phyloP scores from a whole-genome alignment of 192 early-diverging fungal species.

The Entomortierella lignicola region DNA sequence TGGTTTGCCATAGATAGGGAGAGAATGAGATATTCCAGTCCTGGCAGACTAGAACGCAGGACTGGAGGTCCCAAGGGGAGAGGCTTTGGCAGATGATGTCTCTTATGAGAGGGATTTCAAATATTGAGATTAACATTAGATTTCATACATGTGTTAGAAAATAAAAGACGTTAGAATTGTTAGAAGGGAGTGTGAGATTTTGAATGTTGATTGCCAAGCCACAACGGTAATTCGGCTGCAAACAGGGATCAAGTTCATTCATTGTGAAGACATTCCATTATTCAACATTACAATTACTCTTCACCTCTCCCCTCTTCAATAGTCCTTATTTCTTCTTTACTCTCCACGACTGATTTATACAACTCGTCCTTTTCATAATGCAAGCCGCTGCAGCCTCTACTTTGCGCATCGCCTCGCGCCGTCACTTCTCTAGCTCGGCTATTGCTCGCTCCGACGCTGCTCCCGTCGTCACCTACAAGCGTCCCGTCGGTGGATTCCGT shows the following conservation, averaged over 20 bases:
- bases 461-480: conserved; percentile 63
- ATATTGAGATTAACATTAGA: not conserved
- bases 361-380: conserved; percentile 25
- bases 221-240: too few species aligned
- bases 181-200: too few species aligned
- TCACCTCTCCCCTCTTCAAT: not conserved
- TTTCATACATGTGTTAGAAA: not conserved
- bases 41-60: not conserved
- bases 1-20: not conserved
- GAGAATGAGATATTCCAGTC: not conserved
- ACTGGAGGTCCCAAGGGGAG: not conserved
- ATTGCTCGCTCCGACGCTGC: conserved; percentile 49
- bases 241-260: too few species aligned
- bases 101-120: not conserved
- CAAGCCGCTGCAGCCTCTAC: conserved; percentile 40
- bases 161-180: not conserved
- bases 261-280: too few species aligned
- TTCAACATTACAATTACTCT: too few species aligned
- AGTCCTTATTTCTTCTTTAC: not conserved
- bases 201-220: too few species aligned
- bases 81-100: not conserved
- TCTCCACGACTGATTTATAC: not conserved
- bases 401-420: conserved; percentile 47
- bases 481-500: conserved; percentile 70
- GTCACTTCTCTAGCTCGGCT: conserved; percentile 50